Evolutionary conservation across 2,329 filamentous ascomycete species (phyloP).

Genomic region (Botryotinia convoluta): DNA sequence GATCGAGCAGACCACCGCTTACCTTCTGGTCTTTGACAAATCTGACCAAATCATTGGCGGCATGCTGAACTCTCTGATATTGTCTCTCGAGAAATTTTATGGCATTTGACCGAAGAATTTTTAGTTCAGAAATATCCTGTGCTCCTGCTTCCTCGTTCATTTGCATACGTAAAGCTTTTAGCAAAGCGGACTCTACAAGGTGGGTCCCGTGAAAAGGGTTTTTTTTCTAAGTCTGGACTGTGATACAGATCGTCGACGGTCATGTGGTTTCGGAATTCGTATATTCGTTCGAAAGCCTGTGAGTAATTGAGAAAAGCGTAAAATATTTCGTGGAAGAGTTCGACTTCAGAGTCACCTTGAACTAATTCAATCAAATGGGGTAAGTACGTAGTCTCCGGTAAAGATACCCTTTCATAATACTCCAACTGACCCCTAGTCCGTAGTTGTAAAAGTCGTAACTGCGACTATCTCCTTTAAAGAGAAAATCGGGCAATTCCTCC

Average conservation of each 20-base stretch:
- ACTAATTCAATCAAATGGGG: neutral
- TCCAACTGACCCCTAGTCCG: rapidly evolving
- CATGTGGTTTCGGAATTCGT: neutral
- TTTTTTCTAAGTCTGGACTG: neutral
- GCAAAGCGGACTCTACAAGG: neutral
- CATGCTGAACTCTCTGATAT: neutral
- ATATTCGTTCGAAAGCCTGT: neutral
- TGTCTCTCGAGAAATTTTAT: neutral
- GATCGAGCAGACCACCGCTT: neutral
- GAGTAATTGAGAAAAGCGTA: neutral
- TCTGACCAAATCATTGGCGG: neutral
- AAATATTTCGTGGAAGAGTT: neutral
- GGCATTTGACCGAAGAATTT: neutral
- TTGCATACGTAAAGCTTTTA: neutral
- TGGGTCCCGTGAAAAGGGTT: neutral
- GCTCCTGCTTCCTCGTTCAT: neutral
- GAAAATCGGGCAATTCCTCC: neutral
- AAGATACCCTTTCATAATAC: rapidly evolving
- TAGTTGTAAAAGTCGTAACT: rapidly evolving
- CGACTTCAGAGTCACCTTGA: neutral
- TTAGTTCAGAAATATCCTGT: neutral
- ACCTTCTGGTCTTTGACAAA: neutral
- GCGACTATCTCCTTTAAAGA: neutral
- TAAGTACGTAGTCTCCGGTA: neutral
- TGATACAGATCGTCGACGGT: neutral